phyloP scores from a whole-genome alignment of 1,284 basidiomycete genomes.

The Puccinia hordei region DNA sequence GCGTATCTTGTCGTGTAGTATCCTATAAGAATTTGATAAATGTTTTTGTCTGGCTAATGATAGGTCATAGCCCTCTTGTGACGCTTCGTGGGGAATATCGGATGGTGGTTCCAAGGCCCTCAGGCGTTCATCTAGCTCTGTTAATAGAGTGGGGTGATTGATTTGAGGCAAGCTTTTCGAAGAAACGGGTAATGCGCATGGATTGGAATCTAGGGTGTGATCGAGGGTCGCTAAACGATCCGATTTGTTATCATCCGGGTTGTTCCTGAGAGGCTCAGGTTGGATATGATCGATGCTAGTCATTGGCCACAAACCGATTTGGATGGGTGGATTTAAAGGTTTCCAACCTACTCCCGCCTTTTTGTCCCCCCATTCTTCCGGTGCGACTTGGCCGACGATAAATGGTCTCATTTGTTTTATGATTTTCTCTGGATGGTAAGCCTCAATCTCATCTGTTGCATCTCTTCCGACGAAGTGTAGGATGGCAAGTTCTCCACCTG shows the following conservation, averaged over 20 bases:
- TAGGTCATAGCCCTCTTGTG: conserved; percentile 51
- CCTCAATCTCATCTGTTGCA: conserved; percentile 89
- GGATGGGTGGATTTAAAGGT: conserved; percentile 84
- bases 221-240: conserved; percentile 1
- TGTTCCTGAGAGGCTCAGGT: not conserved
- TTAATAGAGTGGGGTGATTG: not conserved
- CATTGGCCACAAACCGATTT: conserved; percentile 67
- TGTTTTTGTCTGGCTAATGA: conserved; percentile 48
- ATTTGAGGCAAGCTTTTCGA: not conserved
- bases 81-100: conserved; percentile 36
- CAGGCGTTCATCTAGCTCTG: conserved; percentile 34
- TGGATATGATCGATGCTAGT: conserved; percentile 41
- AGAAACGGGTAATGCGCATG: not conserved
- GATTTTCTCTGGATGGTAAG: conserved; percentile 78
- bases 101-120: conserved; percentile 53
- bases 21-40: conserved; percentile 69
- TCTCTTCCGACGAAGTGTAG: conserved; percentile 96
- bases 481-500: conserved; percentile 84
- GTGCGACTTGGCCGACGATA: conserved; percentile 71
- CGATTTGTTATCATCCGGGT: not conserved
- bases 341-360: conserved; percentile 66
- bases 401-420: conserved; percentile 70
- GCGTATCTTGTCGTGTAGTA: conserved; percentile 73
- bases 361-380: conserved; percentile 62
- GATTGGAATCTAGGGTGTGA: conserved; percentile 11